Percentiles rank a stretch among this genome's conserved stretches.
phyloP scores from a whole-genome alignment of 1,139 yeast species.

The Sugiyamaella neomexicana region DNA sequence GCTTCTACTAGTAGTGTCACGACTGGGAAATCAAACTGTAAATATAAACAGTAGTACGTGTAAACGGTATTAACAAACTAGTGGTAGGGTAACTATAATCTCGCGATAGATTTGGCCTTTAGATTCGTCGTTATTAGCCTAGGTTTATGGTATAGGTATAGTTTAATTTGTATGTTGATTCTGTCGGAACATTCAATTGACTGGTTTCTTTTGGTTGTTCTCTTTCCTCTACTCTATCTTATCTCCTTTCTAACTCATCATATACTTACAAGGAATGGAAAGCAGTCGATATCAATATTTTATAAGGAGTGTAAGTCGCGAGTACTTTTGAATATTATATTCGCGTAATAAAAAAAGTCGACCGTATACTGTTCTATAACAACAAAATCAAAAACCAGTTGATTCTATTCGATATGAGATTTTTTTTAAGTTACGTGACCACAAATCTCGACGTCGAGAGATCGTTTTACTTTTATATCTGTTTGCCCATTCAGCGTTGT shows the following conservation, averaged over 20 bases:
- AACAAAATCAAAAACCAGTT: conserved; percentile 8
- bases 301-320: conserved; percentile 7
- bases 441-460: background rate
- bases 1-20: too few relatives aligned
- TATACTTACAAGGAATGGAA: background rate
- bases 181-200: background rate
- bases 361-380: background rate
- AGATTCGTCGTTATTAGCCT: too few relatives aligned
- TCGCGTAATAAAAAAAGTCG: background rate
- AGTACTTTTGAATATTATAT: background rate
- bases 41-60: too few relatives aligned
- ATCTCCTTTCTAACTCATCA: background rate
- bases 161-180: too few relatives aligned
- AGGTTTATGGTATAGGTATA: too few relatives aligned
- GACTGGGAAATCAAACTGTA: too few relatives aligned
- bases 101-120: too few relatives aligned
- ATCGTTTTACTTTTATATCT: background rate
- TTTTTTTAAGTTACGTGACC: conserved; percentile 2
- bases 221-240: background rate
- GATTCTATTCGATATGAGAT: background rate
- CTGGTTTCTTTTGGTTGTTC: background rate
- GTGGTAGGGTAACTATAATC: too few relatives aligned
- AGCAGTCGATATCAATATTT: background rate
- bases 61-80: too few relatives aligned
- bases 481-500: background rate